Evolutionary conservation across 1,284 basidiomycete genomes (phyloP), one percentile per base, ranked within the genome.

Genomic region (Rugosomyces carneus): DNA sequence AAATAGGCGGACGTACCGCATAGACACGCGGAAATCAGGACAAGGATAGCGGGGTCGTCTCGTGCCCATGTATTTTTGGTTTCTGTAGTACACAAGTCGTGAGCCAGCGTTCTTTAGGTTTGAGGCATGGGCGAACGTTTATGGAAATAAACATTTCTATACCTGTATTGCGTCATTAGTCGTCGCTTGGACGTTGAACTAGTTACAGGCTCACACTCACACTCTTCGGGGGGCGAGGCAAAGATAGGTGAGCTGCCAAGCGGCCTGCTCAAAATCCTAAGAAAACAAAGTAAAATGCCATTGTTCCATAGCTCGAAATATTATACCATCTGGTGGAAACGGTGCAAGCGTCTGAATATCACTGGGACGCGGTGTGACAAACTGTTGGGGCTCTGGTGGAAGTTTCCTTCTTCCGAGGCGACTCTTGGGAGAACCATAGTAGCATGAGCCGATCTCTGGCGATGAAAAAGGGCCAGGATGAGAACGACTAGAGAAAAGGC

Each of bases 61-160:
- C 93, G 74, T 19, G 93, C 91, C 93, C 93, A 96, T 4, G 89
- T 90, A 63, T 97, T 96, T 75, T 96, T 96, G n/a, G 93, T 97
- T 71, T 96, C 91, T 89, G 60, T 11, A 15, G 19, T 10, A 31
- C 11, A 16, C 49, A 32, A 27, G 37, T n/a, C 2, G 3, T 21
- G n/a, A 34, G 13, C 15, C 3, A 16, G 15, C 3, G 13, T 34
- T 16, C 9, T 34, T 1, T 34, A 34, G 15, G 3, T 29, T 29
- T 4, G 3, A 10, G 27, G 19, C 16, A 10, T 31, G 13, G 37
- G n/a, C 26, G 46, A 57, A 89, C 87, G 89, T 69, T 92, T 91
- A 68, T 93, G 90, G 59, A 91, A 93, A 60, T 93, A 93, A 5
- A 93, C 90, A 65, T 93, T 91, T 40, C 89, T 80, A 63, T 93